Percentiles rank a stretch among this genome's conserved stretches.
Evolutionary conservation across 345 rosid species (phyloP).

Genomic region (Euphorbia tirucalli): DNA sequence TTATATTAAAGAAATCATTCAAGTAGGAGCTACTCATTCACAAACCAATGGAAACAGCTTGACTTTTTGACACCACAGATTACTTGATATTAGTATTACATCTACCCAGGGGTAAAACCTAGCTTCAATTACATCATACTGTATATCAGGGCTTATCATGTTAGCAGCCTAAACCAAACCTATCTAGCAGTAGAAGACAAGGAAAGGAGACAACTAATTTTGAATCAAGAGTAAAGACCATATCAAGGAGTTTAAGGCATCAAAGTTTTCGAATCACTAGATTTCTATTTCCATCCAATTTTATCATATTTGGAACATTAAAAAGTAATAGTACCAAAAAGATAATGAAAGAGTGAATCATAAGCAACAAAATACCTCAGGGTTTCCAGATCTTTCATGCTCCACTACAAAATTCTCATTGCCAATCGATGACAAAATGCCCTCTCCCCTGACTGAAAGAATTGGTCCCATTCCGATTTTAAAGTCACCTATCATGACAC

Average conservation of each 20-base stretch:
- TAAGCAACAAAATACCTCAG: conserved; percentile 48
- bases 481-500: conserved; percentile 46
- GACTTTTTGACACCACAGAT: neutral
- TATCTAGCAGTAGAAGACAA: neutral
- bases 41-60: neutral
- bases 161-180: neutral
- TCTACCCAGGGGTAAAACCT: neutral
- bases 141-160: neutral
- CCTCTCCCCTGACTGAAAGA: conserved; percentile 73
- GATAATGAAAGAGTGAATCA: neutral
- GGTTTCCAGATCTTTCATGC: conserved; percentile 43
- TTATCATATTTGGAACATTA: neutral
- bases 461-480: conserved; percentile 46
- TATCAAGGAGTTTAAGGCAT: neutral
- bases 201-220: neutral
- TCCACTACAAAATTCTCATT: conserved; percentile 67
- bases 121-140: neutral
- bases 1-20: neutral
- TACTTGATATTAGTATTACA: neutral
- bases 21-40: neutral
- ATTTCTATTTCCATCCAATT: neutral
- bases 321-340: no score
- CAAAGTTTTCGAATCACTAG: neutral
- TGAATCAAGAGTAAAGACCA: neutral
- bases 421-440: conserved; percentile 61